Conservation (phyloP, 169 alveolate genomes). For the Toxoplasma gondii region DNA sequence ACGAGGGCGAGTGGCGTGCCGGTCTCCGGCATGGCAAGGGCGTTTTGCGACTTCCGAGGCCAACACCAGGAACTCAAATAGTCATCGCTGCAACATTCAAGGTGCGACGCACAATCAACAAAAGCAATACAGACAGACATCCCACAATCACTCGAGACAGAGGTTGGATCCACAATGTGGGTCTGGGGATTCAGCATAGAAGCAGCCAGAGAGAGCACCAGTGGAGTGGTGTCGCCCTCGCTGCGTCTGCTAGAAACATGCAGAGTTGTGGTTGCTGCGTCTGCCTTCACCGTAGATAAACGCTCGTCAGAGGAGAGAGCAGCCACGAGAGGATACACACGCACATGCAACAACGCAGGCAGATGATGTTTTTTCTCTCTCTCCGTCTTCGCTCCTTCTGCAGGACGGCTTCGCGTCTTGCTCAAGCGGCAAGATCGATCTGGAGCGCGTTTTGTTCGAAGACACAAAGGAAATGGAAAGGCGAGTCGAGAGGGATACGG, state of each 20-base stretch:
- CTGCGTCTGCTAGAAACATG: too few relatives aligned
- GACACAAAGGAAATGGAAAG: not conserved
- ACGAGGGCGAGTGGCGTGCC: slow-evolving; percentile 36
- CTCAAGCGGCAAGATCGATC: slow-evolving; percentile 5
- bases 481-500: not conserved
- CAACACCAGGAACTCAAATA: not conserved
- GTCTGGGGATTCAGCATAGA: too few relatives aligned
- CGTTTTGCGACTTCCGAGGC: not conserved
- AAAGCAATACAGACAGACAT: not conserved
- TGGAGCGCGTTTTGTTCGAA: not conserved
- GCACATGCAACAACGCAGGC: not conserved
- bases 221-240: too few relatives aligned
- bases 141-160: too few relatives aligned
- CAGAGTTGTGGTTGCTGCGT: too few relatives aligned
- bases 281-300: too few relatives aligned
- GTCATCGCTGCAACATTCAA: not conserved
- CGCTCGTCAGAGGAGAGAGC: too few relatives aligned
- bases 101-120: not conserved
- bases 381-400: not conserved
- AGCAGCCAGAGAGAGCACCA: too few relatives aligned
- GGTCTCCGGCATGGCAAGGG: slow-evolving; percentile 47
- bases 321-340: too few relatives aligned
- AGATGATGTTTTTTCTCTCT: not conserved
- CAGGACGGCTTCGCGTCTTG: slow-evolving; percentile 6
- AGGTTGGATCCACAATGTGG: too few relatives aligned